Evolutionary conservation across 148 eudicot species (phyloP).

Genomic region (Diospyros kaki): DNA sequence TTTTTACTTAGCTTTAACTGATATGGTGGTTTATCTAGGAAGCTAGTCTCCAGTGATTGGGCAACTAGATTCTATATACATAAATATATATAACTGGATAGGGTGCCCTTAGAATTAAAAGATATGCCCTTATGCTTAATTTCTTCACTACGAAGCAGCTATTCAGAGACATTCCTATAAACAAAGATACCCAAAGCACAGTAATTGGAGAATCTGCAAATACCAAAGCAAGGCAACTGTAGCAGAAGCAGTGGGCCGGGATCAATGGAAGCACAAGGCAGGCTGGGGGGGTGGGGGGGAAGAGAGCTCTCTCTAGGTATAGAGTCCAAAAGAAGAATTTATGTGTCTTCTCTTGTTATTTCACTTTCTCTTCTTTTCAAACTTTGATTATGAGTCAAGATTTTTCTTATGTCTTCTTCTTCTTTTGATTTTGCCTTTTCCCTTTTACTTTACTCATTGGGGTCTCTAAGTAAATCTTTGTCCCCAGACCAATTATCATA

Average conservation of each 20-base stretch:
- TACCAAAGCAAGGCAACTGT: constrained; percentile 26
- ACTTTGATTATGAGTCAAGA: constrained; percentile 36
- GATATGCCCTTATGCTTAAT: background rate
- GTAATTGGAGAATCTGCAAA: constrained; percentile 31
- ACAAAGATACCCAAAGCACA: constrained; percentile 18
- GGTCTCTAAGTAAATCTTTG: constrained; percentile 23
- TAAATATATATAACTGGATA: too few relatives aligned
- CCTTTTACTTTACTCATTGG: constrained; percentile 23
- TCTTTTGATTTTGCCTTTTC: background rate
- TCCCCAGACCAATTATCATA: constrained; percentile 12
- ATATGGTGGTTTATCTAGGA: too few relatives aligned
- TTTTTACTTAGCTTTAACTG: too few relatives aligned
- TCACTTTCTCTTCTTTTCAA: constrained; percentile 17
- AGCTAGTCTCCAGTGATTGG: too few relatives aligned
- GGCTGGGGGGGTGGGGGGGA: constrained; percentile 21
- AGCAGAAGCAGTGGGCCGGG: constrained; percentile 19
- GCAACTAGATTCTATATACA: background rate
- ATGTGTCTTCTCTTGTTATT: constrained; percentile 11
- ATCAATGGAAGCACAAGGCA: constrained; percentile 24
- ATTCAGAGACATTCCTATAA: constrained; percentile 16
- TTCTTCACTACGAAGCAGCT: constrained; percentile 22
- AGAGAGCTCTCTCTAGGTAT: constrained; percentile 24
- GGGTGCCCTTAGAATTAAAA: too few relatives aligned
- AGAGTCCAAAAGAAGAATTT: constrained; percentile 25
- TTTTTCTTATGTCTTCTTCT: constrained; percentile 23